Evolutionary conservation across 1,284 basidiomycete species (phyloP).

Genomic region (Coniferiporia sulphurascens): DNA sequence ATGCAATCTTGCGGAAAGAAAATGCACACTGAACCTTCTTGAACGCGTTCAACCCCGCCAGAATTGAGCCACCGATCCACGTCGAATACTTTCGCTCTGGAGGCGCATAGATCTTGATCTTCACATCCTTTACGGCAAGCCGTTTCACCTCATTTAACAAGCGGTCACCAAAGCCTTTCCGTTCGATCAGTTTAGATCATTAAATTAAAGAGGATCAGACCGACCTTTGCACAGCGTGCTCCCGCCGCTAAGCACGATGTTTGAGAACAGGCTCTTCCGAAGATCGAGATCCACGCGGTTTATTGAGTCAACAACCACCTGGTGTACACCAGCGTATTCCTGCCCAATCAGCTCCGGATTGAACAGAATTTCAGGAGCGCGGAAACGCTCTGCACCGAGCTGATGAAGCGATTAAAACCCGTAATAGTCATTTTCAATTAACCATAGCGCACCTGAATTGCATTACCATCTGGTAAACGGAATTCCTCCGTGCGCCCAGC

Average conservation of each 20-base stretch:
- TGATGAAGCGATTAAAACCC: slow-evolving; percentile 29
- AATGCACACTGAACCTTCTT: slow-evolving; percentile 70
- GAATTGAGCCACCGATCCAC: slow-evolving; percentile 97
- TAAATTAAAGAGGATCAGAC: slow-evolving; percentile 21
- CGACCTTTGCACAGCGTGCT: slow-evolving; percentile 90
- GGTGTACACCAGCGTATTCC: slow-evolving; percentile 96
- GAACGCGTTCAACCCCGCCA: slow-evolving; percentile 95
- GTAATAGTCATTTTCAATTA: background rate
- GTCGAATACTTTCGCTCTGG: slow-evolving; percentile 99
- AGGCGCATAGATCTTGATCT: slow-evolving; percentile 99
- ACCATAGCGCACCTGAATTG: slow-evolving; percentile 57
- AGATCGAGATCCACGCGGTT: slow-evolving; percentile 86
- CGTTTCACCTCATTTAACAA: slow-evolving; percentile 95
- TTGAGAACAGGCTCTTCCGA: slow-evolving; percentile 91
- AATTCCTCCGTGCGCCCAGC: slow-evolving; percentile 81
- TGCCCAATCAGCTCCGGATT: slow-evolving; percentile 96
- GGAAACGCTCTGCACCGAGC: slow-evolving; percentile 94
- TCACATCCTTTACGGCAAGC: slow-evolving; percentile 93
- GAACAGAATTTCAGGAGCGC: slow-evolving; percentile 97
- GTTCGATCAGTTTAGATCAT: slow-evolving; percentile 5
- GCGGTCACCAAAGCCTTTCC: slow-evolving; percentile 89
- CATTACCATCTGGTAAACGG: slow-evolving; percentile 91
- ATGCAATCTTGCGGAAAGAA: background rate
- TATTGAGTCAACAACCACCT: slow-evolving; percentile 89
- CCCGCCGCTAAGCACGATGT: slow-evolving; percentile 95